Conservation (phyloP, 768 basidiomycete species). For the Phylloporus sp. region DNA sequence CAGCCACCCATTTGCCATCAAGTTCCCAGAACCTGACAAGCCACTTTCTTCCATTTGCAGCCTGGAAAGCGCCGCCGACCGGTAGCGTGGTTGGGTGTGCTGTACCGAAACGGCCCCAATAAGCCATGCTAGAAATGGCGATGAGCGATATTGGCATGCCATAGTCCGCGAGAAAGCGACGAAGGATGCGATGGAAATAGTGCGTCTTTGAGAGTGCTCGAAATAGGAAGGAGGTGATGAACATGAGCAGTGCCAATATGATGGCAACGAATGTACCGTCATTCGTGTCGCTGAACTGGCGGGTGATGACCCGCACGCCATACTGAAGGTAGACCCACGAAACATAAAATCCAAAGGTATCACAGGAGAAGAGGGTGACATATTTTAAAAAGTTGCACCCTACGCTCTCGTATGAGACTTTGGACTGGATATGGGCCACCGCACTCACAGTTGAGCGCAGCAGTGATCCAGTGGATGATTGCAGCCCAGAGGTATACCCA, state of each 20-base stretch:
- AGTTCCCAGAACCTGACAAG: constrained; percentile 86
- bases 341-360: constrained; percentile 91
- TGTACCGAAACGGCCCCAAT: constrained; percentile 75
- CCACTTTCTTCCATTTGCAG: constrained; percentile 73
- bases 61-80: constrained; percentile 59
- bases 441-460: constrained; percentile 64
- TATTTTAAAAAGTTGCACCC: constrained; percentile 83
- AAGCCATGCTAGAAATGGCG: constrained; percentile 70
- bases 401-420: constrained; percentile 23
- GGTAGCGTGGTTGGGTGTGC: constrained; percentile 64
- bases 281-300: constrained; percentile 49
- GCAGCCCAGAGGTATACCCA: constrained; percentile 94
- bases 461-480: constrained; percentile 79
- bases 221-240: constrained; percentile 70
- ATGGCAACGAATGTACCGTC: constrained; percentile 58
- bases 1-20: constrained; percentile 82
- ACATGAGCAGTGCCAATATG: constrained; percentile 74
- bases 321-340: constrained; percentile 89
- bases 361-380: constrained; percentile 86
- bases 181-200: constrained; percentile 68
- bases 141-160: constrained; percentile 88
- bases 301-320: constrained; percentile 76
- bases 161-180: constrained; percentile 79
- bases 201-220: constrained; percentile 55
- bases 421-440: neutral